A percentile compares a stretch with the other conserved stretches of the same genome.
These are phyloP conservation scores for Quercus lobata DNA, from an alignment of 331 rosid genomes.

Conservation along the genomic window DNA sequence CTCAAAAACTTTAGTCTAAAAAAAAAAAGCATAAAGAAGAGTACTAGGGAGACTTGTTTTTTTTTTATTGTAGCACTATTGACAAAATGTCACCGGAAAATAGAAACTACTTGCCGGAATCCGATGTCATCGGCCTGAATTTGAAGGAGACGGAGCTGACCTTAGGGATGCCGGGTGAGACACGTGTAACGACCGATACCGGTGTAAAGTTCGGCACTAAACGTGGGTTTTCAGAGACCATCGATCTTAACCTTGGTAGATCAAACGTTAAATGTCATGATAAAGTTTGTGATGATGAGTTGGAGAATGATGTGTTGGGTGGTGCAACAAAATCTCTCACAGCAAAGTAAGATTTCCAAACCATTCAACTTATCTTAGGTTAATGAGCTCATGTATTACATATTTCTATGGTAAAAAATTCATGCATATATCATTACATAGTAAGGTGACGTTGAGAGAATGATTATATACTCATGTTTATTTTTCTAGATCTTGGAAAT, in stretches of 20 bases:
- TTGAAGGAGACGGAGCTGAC: constrained; percentile 52
- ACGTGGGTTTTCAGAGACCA: constrained; percentile 44
- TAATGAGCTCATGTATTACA: background rate
- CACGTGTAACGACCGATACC: background rate
- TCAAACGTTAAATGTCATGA: background rate
- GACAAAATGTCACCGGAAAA: constrained; percentile 34
- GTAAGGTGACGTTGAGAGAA: no score
- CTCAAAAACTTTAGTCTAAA: background rate
- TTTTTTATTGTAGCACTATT: background rate
- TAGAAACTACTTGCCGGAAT: constrained; percentile 13
- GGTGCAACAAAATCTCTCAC: constrained; percentile 17
- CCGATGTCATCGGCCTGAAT: constrained; percentile 21
- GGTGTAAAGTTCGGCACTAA: constrained; percentile 24
- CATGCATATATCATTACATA: no score
- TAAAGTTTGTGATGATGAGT: constrained; percentile 4
- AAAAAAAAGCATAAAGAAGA: background rate
- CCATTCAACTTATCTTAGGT: background rate
- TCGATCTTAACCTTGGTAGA: constrained; percentile 38
- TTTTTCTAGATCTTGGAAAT: no score
- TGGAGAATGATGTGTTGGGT: background rate
- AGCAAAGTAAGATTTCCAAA: constrained; percentile 40
- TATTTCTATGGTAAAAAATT: background rate
- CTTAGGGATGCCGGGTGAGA: constrained; percentile 45
- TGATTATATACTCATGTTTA: no score
- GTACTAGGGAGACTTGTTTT: background rate